Evolutionary conservation across 2,329 filamentous ascomycete species (phyloP).

Genomic region (Botrytis byssoidea): DNA sequence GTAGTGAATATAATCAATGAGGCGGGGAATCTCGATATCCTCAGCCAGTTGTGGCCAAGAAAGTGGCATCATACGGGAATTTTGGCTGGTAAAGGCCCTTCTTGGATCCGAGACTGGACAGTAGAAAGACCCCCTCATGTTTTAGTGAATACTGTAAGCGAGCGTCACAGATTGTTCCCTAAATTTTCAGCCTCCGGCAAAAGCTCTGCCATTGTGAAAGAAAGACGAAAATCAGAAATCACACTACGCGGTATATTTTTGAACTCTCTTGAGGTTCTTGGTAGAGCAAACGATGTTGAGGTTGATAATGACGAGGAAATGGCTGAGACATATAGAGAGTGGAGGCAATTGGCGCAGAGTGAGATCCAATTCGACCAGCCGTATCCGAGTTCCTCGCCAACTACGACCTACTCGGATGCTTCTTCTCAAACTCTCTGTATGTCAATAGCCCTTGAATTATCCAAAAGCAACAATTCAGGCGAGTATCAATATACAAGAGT

Average conservation of each 20-base stretch:
- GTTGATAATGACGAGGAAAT: neutral
- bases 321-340: neutral
- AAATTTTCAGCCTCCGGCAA: neutral
- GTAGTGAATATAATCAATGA: neutral
- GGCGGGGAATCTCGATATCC: neutral
- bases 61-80: neutral
- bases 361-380: neutral
- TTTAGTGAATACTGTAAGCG: neutral
- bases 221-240: neutral
- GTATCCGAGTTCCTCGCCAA: neutral
- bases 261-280: neutral
- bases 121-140: neutral
- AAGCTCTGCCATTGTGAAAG: neutral
- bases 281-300: neutral
- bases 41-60: neutral
- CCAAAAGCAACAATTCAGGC: neutral
- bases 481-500: neutral
- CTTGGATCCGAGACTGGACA: neutral
- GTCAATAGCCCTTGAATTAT: neutral
- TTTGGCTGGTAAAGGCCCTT: neutral
- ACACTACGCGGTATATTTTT: neutral
- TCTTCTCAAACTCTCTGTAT: neutral
- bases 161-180: neutral
- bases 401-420: neutral
- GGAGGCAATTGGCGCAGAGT: neutral